A percentile compares a stretch with the other conserved stretches of the same genome.
Conservation (phyloP, 2,329 filamentous ascomycete species). For the Neocatenulostroma microsporum region DNA sequence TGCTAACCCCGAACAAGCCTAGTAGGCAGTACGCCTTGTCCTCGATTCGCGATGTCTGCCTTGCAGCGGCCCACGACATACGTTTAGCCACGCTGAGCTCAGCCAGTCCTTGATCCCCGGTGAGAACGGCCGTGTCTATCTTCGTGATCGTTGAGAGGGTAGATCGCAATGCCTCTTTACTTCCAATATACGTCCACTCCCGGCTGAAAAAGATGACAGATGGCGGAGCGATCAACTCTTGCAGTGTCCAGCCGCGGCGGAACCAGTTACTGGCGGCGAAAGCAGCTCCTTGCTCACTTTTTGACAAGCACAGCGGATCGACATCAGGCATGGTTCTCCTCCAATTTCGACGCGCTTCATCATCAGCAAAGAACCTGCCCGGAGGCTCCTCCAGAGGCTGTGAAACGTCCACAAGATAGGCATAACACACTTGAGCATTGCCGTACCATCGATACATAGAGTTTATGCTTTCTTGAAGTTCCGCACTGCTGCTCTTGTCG, state of each 20-base stretch:
- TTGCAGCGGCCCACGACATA: constrained; percentile 16
- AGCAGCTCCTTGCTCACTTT: not conserved
- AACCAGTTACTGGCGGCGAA: constrained; percentile 10
- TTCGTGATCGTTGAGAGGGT: constrained; percentile 5
- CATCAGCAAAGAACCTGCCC: not conserved
- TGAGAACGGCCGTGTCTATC: constrained; percentile 2
- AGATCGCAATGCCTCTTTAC: not conserved
- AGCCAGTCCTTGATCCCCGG: not conserved
- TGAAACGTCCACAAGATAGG: constrained; percentile 12
- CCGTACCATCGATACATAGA: constrained; percentile 16
- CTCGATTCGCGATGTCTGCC: constrained; percentile 14
- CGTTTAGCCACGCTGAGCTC: constrained; percentile 10
- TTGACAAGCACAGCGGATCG: not conserved
- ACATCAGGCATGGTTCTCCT: no score
- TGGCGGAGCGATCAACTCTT: constrained; percentile 12
- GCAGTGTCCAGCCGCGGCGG: constrained; percentile 12
- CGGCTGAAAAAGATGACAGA: constrained; percentile 8
- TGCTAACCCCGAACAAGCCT: constrained; percentile 19
- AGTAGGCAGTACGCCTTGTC: constrained; percentile 18
- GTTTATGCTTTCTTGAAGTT: constrained; percentile 9
- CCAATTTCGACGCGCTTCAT: not conserved
- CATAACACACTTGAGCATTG: constrained; percentile 14
- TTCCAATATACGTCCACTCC: constrained; percentile 6
- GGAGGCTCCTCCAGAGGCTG: not conserved
- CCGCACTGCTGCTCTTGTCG: constrained; percentile 10